A percentile compares a stretch with the other conserved stretches of the same genome.
phyloP scores from a whole-genome alignment of 2,329 filamentous ascomycete species.

The Aspergillus arachidicola region DNA sequence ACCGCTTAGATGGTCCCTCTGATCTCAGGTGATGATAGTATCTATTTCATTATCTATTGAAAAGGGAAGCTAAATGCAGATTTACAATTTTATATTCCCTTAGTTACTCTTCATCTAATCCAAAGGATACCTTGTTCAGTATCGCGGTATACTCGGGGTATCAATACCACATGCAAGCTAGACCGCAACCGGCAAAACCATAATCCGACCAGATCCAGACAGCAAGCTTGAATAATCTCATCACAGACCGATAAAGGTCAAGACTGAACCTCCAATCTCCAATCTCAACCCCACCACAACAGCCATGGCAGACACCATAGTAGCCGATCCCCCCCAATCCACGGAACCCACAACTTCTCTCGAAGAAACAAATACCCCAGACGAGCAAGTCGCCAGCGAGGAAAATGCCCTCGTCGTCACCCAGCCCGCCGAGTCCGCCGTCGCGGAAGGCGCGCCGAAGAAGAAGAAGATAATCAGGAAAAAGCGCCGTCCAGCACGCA shows the following conservation, averaged over 20 bases:
- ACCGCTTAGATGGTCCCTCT: neutral
- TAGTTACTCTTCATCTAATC: neutral
- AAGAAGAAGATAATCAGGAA: conserved; percentile 87
- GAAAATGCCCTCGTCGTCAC: conserved; percentile 22
- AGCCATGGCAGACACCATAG: conserved; percentile 33
- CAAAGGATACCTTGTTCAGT: neutral
- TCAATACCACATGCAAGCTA: neutral
- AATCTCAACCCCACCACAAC: neutral
- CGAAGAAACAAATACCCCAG: neutral
- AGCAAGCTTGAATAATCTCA: neutral
- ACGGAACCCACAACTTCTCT: conserved; percentile 46
- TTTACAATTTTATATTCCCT: neutral
- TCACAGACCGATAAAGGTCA: neutral
- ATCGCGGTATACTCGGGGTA: neutral
- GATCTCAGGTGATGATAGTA: neutral
- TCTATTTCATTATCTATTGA: neutral
- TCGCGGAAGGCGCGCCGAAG: conserved; percentile 29
- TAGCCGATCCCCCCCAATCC: conserved; percentile 42
- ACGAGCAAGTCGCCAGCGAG: neutral
- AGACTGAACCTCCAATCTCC: neutral
- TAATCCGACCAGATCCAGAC: neutral
- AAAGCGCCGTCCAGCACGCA: conserved; percentile 85
- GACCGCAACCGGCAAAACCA: neutral
- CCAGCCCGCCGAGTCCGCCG: conserved; percentile 19
- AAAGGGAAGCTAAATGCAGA: neutral